phyloP scores from a whole-genome alignment of 495 filamentous ascomycete genomes.

The Platismatia glauca region DNA sequence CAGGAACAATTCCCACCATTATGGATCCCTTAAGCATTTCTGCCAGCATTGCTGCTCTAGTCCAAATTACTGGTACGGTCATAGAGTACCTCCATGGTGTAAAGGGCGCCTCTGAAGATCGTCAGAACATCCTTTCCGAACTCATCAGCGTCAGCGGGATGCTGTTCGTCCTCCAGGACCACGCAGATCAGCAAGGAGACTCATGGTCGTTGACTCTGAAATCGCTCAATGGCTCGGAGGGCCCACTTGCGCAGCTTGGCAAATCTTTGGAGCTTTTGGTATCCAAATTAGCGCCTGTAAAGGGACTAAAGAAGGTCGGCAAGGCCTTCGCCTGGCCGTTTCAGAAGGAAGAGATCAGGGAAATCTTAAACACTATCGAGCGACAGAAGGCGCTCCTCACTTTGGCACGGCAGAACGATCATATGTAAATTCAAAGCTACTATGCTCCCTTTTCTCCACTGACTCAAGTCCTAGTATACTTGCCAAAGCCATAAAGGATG shows the following conservation, averaged over 20 bases:
- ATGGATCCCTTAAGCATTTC: constrained; percentile 13
- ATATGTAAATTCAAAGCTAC: neutral
- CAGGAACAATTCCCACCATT: too few species aligned
- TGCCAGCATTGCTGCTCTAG: constrained; percentile 3
- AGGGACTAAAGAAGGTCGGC: neutral
- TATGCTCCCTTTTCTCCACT: too few species aligned
- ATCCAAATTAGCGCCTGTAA: neutral
- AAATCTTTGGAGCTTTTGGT: constrained; percentile 1
- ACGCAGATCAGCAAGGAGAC: neutral
- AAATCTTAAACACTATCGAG: constrained; percentile 7
- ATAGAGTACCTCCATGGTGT: constrained; percentile 2
- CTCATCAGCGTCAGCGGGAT: neutral
- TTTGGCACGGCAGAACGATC: constrained; percentile 13
- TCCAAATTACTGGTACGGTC: neutral
- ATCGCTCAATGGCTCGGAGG: constrained; percentile 2
- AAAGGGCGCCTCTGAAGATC: neutral
- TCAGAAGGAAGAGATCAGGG: constrained; percentile 10
- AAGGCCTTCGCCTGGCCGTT: constrained; percentile 13
- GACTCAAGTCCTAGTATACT: neutral
- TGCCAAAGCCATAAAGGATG: neutral
- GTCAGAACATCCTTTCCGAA: neutral
- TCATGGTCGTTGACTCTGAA: neutral
- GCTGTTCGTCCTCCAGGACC: neutral
- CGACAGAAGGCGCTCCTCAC: constrained; percentile 14
- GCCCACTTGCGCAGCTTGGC: constrained; percentile 7